These are phyloP conservation scores for Murraya koenigii DNA, from an alignment of 345 rosid genomes.

Conservation along the genomic window DNA sequence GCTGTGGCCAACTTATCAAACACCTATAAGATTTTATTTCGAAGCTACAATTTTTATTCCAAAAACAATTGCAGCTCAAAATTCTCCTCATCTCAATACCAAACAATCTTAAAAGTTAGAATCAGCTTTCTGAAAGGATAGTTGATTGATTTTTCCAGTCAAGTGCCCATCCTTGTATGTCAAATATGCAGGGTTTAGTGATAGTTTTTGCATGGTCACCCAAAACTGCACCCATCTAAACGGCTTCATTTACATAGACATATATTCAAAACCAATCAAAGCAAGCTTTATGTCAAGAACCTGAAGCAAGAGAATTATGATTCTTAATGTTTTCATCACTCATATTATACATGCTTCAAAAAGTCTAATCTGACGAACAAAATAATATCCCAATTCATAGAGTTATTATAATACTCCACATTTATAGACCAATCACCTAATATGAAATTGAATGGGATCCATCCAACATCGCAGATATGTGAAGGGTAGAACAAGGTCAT, in stretches of 20 bases:
- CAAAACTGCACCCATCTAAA: not conserved
- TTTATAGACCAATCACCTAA: constrained; percentile 17
- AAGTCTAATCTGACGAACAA: constrained; percentile 20
- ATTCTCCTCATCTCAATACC: too few species aligned
- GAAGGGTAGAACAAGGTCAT: constrained; percentile 34
- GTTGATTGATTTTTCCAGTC: too few species aligned
- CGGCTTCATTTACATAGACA: not conserved
- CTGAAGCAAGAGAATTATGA: constrained; percentile 30
- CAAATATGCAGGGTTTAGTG: not conserved
- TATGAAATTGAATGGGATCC: constrained; percentile 13
- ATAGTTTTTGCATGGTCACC: not conserved
- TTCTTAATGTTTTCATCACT: constrained; percentile 24
- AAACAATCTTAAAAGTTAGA: too few species aligned
- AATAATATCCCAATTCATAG: constrained; percentile 26
- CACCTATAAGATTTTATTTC: too few species aligned
- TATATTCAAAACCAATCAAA: constrained; percentile 1
- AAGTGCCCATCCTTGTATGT: not conserved
- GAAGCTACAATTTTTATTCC: too few species aligned
- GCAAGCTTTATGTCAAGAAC: constrained; percentile 12
- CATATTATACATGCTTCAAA: constrained; percentile 26
- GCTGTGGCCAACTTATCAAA: too few species aligned
- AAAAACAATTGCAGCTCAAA: too few species aligned
- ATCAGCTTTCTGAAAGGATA: too few species aligned
- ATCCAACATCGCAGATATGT: not conserved
- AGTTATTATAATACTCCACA: constrained; percentile 13